Conservation (phyloP, 2,329 filamentous ascomycete species). For the Phoma sp. region DNA sequence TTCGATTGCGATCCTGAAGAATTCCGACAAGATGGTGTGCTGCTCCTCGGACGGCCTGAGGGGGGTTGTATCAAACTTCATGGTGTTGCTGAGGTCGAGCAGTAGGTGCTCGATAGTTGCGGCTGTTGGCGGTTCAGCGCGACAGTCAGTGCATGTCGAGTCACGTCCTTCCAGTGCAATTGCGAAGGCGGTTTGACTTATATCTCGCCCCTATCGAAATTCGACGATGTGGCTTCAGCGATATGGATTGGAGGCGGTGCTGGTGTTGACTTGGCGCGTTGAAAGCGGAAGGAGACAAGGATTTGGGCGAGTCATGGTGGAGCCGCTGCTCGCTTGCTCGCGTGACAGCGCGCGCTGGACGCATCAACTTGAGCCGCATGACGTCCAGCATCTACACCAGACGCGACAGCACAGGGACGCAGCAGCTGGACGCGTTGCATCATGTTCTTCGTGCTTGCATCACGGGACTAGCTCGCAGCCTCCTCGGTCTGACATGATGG, state of each 20-base stretch:
- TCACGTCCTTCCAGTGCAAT: not conserved
- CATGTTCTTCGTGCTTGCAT: constrained; percentile 22
- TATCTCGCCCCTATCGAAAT: constrained; percentile 10
- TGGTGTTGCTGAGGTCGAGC: not conserved
- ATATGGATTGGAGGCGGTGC: constrained; percentile 17
- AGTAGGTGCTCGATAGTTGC: not conserved
- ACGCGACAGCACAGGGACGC: not conserved
- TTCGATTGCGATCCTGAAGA: not conserved
- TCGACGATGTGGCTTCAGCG: constrained; percentile 17
- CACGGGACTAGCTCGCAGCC: constrained; percentile 28
- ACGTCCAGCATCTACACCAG: not conserved
- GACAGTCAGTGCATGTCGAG: not conserved
- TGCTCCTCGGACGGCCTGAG: not conserved
- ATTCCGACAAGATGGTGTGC: not conserved
- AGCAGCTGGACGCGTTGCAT: constrained; percentile 24
- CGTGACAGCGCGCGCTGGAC: constrained; percentile 31
- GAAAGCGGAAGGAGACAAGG: constrained; percentile 22
- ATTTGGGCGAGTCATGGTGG: constrained; percentile 32
- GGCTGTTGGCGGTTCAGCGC: not conserved
- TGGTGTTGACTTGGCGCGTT: constrained; percentile 19
- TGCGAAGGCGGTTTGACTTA: not conserved
- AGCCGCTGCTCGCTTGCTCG: constrained; percentile 22
- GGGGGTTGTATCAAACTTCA: constrained; percentile 1
- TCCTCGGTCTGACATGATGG: constrained; percentile 32
- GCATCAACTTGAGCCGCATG: constrained; percentile 15